Base-by-base conservation (phyloP, 2,329 filamentous ascomycete genomes). In the Taxawa tesnikishii region DNA sequence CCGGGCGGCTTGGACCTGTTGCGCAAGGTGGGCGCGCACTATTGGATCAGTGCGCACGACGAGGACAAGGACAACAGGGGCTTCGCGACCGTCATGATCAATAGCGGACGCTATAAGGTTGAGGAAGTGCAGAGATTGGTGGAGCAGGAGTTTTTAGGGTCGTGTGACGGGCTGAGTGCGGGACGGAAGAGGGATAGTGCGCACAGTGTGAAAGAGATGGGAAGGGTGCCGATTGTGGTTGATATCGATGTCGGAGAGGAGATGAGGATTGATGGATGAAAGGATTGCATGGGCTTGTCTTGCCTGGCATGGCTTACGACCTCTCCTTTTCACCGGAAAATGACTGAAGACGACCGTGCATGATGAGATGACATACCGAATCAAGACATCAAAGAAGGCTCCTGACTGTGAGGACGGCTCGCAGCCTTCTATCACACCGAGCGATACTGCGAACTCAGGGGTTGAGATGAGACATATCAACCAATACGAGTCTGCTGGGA, bases 21-120 rank as follows among this genome's bases (percentile, higher is more conserved):
- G 2, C 53, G 59, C 23, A 61, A 59, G 13, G 51, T 75, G 1
- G 62, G 63, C 9, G 70, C 71, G 4, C 60, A 59, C 34, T 58
- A 62, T 1, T 80, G 76, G 75, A 62, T 80, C 13, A 65, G 66
- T 34, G 67, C 73, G 1, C 73, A 76, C 39, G 73, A 78, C 43
- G 70, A 67, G 4, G 65, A 70, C 16, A 78, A 76, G 45, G 59
- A 68, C 21, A 63, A 66, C 15, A 57, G 55, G 3, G 73, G 73
- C 0, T 45, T 71, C 30, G 65, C 63, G 3, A 68, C 65, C 4
- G 62, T 52, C 25, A 59, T 67, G 46, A 56, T 73, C 4, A 63
- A 59, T 38, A 69, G 65, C 10, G 53, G 48, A 31, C 56, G 51
- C 30, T 70, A 61, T 45, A 50, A 47, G 0, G 42, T 49, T 6